These are phyloP conservation scores for Solanum tacnaense DNA, from an alignment of 257 asterid species.

Conservation along the genomic window DNA sequence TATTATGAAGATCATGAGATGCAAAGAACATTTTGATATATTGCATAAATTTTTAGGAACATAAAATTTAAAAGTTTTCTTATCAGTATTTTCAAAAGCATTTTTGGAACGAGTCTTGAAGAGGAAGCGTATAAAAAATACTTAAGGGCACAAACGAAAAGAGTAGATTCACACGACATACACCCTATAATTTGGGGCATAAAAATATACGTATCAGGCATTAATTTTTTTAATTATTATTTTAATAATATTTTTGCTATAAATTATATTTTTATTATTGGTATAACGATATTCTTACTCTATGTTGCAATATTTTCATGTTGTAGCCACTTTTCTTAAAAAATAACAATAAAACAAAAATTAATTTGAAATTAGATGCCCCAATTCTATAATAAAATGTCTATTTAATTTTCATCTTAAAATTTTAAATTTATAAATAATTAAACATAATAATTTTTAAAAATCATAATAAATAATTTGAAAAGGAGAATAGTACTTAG, in stretches of 20 bases:
- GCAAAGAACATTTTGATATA: neutral
- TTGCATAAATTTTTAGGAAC: neutral
- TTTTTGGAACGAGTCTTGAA: neutral
- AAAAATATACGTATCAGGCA: neutral
- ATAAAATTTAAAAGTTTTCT: neutral
- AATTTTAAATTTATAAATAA: neutral
- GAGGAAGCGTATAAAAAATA: neutral
- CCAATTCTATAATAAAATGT: neutral
- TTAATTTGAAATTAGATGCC: neutral
- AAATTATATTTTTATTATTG: neutral
- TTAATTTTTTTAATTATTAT: neutral
- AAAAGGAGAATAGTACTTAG: fast-evolving
- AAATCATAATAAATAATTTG: neutral
- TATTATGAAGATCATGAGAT: neutral
- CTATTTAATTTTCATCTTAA: too few species aligned
- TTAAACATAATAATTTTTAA: neutral
- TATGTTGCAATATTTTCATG: neutral
- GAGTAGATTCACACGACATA: neutral
- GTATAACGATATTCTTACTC: neutral
- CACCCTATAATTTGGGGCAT: neutral
- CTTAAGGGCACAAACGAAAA: neutral
- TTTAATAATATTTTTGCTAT: neutral
- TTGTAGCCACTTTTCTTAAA: neutral
- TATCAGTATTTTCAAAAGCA: neutral
- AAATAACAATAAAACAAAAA: neutral